These are phyloP conservation scores for Fragaria vesca DNA, from an alignment of 306 rosid species.

Conservation along the genomic window DNA sequence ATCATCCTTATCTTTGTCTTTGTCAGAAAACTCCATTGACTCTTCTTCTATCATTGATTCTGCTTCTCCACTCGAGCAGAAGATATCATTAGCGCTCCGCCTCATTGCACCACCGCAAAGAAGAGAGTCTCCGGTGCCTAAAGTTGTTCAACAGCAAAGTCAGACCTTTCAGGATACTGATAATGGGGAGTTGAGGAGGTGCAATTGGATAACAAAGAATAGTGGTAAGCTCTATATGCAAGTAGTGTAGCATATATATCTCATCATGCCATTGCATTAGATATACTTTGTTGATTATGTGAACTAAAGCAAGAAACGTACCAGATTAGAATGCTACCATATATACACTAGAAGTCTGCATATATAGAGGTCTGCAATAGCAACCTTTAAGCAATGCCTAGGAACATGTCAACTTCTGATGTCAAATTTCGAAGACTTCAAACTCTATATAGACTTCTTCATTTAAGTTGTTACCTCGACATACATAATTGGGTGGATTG, in stretches of 20 bases:
- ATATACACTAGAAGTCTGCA: background rate
- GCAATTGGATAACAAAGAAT: conserved; percentile 82
- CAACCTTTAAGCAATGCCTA: background rate
- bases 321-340: background rate
- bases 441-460: background rate
- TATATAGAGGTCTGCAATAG: background rate
- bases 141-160: conserved; percentile 36
- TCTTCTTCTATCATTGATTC: conserved; percentile 62
- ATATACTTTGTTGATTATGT: background rate
- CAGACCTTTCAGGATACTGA: conserved; percentile 31
- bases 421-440: background rate
- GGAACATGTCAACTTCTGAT: background rate
- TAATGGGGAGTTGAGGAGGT: conserved; percentile 64
- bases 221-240: conserved; percentile 49
- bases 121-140: conserved; percentile 46
- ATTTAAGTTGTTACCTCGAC: background rate
- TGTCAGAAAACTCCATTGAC: conserved; percentile 90
- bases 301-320: background rate
- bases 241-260: background rate
- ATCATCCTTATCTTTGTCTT: conserved; percentile 70
- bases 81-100: conserved; percentile 67
- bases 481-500: background rate
- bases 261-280: background rate
- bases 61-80: conserved; percentile 62
- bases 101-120: conserved; percentile 55